A percentile compares a stretch with the other conserved stretches of the same genome.
Conservation (phyloP, 2,329 filamentous ascomycete species). For the Anthostomella pinea region DNA sequence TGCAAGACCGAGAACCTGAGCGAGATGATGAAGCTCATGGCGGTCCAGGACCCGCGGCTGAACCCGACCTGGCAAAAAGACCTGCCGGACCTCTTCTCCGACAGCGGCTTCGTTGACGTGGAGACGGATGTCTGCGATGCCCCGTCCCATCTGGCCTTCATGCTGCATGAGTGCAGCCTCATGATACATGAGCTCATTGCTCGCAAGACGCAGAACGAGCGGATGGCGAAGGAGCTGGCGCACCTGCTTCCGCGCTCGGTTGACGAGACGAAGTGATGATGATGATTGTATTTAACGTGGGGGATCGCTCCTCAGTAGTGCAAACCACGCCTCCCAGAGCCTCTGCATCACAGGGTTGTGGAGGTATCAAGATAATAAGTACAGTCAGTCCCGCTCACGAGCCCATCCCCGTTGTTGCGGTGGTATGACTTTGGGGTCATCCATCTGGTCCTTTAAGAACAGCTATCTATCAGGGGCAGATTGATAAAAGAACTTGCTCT, state of each 20-base stretch:
- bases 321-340: too few relatives aligned
- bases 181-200: slow-evolving; percentile 24
- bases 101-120: slow-evolving; percentile 11
- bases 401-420: too few relatives aligned
- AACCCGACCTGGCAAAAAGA: slow-evolving; percentile 10
- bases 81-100: slow-evolving; percentile 5
- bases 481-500: not conserved
- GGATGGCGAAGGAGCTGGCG: slow-evolving; percentile 12
- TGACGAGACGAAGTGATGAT: slow-evolving; percentile 13
- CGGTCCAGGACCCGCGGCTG: slow-evolving; percentile 5
- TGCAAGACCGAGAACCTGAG: slow-evolving; percentile 5
- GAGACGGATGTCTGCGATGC: slow-evolving; percentile 10
- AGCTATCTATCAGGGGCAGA: too few relatives aligned
- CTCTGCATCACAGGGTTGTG: too few relatives aligned
- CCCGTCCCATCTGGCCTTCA: slow-evolving; percentile 7
- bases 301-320: too few relatives aligned
- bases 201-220: slow-evolving; percentile 20
- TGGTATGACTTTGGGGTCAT: too few relatives aligned
- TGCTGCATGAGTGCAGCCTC: slow-evolving; percentile 12
- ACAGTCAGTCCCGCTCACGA: too few relatives aligned
- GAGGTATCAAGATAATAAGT: too few relatives aligned
- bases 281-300: too few relatives aligned
- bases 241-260: slow-evolving; percentile 14
- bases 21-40: slow-evolving; percentile 5
- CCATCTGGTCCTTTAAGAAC: too few relatives aligned